Conservation (phyloP, 1,284 basidiomycete species). For the Trichosporon ovoides region DNA sequence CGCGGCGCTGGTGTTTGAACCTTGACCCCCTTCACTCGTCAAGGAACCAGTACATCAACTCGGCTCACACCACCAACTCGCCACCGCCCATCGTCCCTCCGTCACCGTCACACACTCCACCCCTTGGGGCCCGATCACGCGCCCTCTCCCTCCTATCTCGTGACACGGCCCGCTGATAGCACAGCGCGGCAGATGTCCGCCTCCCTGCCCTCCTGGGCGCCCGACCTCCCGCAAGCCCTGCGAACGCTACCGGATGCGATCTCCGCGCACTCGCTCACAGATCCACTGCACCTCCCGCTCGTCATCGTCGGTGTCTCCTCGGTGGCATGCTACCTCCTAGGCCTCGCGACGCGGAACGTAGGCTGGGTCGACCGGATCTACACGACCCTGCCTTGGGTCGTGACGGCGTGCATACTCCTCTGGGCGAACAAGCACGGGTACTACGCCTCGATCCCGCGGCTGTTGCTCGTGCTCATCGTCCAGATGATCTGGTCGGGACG, state of each 20-base stretch:
- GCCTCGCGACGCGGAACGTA: slow-evolving; percentile 64
- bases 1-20: too few relatives aligned
- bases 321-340: slow-evolving; percentile 29
- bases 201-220: background rate
- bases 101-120: too few relatives aligned
- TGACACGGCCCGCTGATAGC: too few relatives aligned
- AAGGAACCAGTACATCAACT: too few relatives aligned
- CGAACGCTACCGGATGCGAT: background rate
- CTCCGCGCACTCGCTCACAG: background rate
- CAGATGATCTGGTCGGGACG: slow-evolving; percentile 61
- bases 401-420: slow-evolving; percentile 63
- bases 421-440: slow-evolving; percentile 56
- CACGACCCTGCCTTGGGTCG: slow-evolving; percentile 74
- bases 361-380: slow-evolving; percentile 65
- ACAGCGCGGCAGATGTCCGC: too few relatives aligned
- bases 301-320: slow-evolving; percentile 27
- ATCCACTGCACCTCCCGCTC: slow-evolving; percentile 35
- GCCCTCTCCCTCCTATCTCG: too few relatives aligned
- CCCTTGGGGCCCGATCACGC: too few relatives aligned
- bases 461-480: slow-evolving; percentile 63
- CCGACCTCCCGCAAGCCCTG: background rate
- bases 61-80: too few relatives aligned
- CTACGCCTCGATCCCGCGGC: slow-evolving; percentile 56
- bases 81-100: too few relatives aligned
- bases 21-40: too few relatives aligned